Base-by-base conservation (phyloP, 805 yeast species). In the Dipodascus albidus region DNA sequence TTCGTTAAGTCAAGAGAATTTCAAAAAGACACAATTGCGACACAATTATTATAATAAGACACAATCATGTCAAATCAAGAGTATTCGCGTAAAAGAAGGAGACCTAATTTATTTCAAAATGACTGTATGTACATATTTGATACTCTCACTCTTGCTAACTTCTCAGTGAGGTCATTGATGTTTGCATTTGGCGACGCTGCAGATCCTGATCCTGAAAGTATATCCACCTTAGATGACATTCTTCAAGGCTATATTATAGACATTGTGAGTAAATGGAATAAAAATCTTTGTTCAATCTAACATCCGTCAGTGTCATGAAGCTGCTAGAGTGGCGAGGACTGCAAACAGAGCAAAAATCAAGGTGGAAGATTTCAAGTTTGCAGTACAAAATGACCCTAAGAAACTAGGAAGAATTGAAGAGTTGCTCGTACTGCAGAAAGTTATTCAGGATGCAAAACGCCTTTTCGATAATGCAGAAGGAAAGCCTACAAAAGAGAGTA, bases 161-260 rank as follows among this genome's bases (percentile, higher is more conserved):
- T 3, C 17, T 31, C 48, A 61, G 63, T 82, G 31, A 76, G 78
- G 58, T 74, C 85, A 0, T 64, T 85, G 50, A 66, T 85, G 53
- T 85, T 79, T 58, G 89, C 89, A 0, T 83, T 76, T 64, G 91
- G 91, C 1, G 91, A 85, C 61, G 82, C 78, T 1, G 68, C 77
- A n/a, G 74, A 80, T 48, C 91, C 91, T 1, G 71, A 79, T 48
- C 74, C 78, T 11, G 87, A 83, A 54, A 81, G 87, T 0, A 79
- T 82, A 1, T 80, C 81, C 33, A 77, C 79, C 2, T 62, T 85
- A 31, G 91, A 85, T 59, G 91, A 85, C 57, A 72, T 83, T 3
- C 74, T 85, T 8, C 77, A 82, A 9, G 79, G 78, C 44, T 85
- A 83, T 64, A 66, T 85, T 44, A 74, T 78, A 2, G 84, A 80